These are phyloP conservation scores for Hanseniaspora occidentalis DNA, from an alignment of 805 yeast genomes.

Conservation along the genomic window DNA sequence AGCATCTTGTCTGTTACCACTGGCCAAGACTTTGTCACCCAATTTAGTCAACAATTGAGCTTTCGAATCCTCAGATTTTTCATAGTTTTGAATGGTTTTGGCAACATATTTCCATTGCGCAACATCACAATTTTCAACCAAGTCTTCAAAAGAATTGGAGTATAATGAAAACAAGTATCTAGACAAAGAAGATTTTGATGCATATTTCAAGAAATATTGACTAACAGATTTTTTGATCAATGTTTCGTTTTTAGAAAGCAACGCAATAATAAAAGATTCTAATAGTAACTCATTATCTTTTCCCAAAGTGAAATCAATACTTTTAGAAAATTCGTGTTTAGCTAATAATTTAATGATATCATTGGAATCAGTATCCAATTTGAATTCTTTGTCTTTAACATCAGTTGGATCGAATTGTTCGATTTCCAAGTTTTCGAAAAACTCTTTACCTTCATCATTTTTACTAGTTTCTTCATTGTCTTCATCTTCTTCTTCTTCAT, in stretches of 20 bases:
- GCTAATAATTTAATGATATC: conserved; percentile 38
- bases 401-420: conserved; percentile 39
- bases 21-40: conserved; percentile 62
- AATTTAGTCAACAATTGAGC: conserved; percentile 45
- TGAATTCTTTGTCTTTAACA: conserved; percentile 34
- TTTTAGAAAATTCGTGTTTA: conserved; percentile 48
- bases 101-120: conserved; percentile 76
- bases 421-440: conserved; percentile 24
- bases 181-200: conserved; percentile 38
- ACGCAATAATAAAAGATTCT: conserved; percentile 76
- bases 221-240: conserved; percentile 57
- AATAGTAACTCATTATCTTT: conserved; percentile 27
- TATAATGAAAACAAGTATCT: conserved; percentile 63
- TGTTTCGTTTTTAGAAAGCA: conserved; percentile 44
- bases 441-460: conserved; percentile 26
- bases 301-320: conserved; percentile 54
- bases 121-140: conserved; percentile 68
- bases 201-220: conserved; percentile 54
- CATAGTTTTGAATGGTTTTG: conserved; percentile 49
- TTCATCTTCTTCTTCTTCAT: conserved; percentile 16
- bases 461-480: conserved; percentile 10
- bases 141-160: conserved; percentile 43
- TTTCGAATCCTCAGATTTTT: conserved; percentile 35
- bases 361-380: conserved; percentile 27
- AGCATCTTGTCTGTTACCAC: conserved; percentile 58